These are phyloP conservation scores for Alternaria solani DNA, from an alignment of 2,329 filamentous ascomycete species.

Conservation along the genomic window DNA sequence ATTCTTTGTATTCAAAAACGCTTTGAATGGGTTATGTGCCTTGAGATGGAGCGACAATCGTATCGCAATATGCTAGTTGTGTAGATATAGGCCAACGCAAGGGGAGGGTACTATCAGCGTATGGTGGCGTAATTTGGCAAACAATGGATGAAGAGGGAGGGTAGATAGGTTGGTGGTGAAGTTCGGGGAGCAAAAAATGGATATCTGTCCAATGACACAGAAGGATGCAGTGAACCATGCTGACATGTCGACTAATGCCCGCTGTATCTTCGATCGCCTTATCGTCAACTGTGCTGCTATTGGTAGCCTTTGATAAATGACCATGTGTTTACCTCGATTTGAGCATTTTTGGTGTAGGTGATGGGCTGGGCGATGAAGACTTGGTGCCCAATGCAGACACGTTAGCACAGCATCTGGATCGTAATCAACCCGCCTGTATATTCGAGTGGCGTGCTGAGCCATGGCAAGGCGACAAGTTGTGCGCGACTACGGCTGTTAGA, in stretches of 20 bases:
- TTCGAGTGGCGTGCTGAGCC: neutral
- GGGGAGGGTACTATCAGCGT: neutral
- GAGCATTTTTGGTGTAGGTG: neutral
- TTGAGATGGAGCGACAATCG: too few species aligned
- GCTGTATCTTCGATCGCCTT: conserved; percentile 50
- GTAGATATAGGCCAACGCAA: too few species aligned
- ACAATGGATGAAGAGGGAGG: conserved; percentile 15
- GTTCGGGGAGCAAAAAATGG: conserved; percentile 1
- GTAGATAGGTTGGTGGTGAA: conserved; percentile 2
- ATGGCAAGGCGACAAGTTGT: neutral
- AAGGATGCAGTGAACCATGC: neutral
- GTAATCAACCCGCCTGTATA: neutral
- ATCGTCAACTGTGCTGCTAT: conserved; percentile 44
- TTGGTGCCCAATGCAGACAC: neutral
- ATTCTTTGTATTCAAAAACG: too few species aligned
- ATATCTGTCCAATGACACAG: conserved; percentile 1
- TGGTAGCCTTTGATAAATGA: conserved; percentile 25
- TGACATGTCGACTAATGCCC: conserved; percentile 27
- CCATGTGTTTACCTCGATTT: neutral
- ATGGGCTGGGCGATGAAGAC: neutral
- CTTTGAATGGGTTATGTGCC: too few species aligned
- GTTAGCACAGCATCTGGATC: neutral
- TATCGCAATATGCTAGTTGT: too few species aligned
- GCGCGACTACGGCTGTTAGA: conserved; percentile 1
- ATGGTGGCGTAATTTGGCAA: conserved; percentile 3